A percentile compares a stretch with the other conserved stretches of the same genome.
Conservation (phyloP, 106 monocot genomes). For the Acorus calamus region DNA sequence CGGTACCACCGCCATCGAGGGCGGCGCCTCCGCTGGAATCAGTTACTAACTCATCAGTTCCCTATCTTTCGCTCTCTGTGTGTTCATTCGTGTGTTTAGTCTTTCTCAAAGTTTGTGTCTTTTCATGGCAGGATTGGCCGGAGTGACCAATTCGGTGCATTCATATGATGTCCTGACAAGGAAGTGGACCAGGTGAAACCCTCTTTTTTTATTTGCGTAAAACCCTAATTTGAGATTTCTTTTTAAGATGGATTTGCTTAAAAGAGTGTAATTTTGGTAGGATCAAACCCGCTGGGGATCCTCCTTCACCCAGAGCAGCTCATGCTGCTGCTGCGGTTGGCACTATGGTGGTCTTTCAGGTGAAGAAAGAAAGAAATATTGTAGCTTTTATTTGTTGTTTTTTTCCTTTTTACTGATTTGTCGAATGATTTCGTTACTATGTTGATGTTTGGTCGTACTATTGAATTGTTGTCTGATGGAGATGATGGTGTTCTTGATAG, state of each 20-base stretch:
- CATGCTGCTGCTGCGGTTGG: constrained; percentile 90
- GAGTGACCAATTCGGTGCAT: constrained; percentile 90
- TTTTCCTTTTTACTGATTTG: neutral
- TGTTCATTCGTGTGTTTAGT: neutral
- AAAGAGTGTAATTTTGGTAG: constrained; percentile 25
- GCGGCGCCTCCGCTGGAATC: constrained; percentile 68
- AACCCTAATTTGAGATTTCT: neutral
- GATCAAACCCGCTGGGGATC: constrained; percentile 74
- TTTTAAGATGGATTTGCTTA: neutral
- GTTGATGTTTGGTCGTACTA: neutral
- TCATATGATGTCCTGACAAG: constrained; percentile 57
- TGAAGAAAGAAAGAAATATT: constrained; percentile 4
- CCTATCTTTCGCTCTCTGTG: neutral
- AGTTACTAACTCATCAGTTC: constrained; percentile 19
- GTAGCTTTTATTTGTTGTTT: neutral
- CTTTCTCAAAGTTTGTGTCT: neutral
- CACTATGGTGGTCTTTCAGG: constrained; percentile 99
- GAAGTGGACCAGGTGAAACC: constrained; percentile 70
- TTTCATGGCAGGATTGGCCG: constrained; percentile 53
- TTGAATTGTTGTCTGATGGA: neutral
- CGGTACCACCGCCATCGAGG: constrained; percentile 92
- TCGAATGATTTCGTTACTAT: neutral
- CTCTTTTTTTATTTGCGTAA: neutral
- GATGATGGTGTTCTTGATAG: constrained; percentile 26
- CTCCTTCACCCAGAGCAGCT: constrained; percentile 93